Conservation (phyloP, 2,329 filamentous ascomycete species). For the Epichloe aotearoae region DNA sequence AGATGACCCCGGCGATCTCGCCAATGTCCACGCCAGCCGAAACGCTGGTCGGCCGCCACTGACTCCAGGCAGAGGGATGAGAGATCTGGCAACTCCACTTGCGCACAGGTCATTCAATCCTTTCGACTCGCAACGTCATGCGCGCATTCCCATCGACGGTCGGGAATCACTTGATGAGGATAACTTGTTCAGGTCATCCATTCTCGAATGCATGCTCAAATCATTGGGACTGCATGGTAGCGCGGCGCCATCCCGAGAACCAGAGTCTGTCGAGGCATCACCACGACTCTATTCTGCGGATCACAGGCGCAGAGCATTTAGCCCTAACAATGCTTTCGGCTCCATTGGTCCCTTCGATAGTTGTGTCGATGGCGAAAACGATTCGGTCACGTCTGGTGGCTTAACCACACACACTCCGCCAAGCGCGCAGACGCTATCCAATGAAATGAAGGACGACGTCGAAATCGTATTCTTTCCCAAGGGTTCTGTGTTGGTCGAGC, state of each 20-base stretch:
- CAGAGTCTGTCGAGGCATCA: conserved; percentile 70
- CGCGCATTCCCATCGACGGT: conserved; percentile 44
- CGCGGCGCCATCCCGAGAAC: conserved; percentile 50
- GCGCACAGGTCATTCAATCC: conserved; percentile 41
- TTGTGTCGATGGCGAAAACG: conserved; percentile 68
- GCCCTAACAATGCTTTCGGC: conserved; percentile 63
- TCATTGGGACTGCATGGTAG: conserved; percentile 69
- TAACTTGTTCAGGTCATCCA: conserved; percentile 73
- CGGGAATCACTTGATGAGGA: conserved; percentile 83
- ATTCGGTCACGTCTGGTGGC: conserved; percentile 66
- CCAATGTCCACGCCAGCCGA: conserved; percentile 60
- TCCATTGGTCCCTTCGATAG: conserved; percentile 74
- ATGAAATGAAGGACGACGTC: conserved; percentile 80
- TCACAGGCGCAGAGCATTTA: conserved; percentile 59
- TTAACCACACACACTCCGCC: conserved; percentile 47
- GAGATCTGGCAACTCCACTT: conserved; percentile 30
- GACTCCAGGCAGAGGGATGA: conserved; percentile 9
- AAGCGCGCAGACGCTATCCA: conserved; percentile 51
- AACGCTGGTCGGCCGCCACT: conserved; percentile 33
- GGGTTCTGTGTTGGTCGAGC: conserved; percentile 85
- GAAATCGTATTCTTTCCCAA: conserved; percentile 97
- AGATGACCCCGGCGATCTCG: conserved; percentile 59
- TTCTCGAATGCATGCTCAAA: conserved; percentile 92
- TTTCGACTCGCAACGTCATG: conserved; percentile 38
- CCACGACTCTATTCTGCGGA: conserved; percentile 78